Conservation (phyloP, 441 rosid species). For the Geranium incanum region DNA sequence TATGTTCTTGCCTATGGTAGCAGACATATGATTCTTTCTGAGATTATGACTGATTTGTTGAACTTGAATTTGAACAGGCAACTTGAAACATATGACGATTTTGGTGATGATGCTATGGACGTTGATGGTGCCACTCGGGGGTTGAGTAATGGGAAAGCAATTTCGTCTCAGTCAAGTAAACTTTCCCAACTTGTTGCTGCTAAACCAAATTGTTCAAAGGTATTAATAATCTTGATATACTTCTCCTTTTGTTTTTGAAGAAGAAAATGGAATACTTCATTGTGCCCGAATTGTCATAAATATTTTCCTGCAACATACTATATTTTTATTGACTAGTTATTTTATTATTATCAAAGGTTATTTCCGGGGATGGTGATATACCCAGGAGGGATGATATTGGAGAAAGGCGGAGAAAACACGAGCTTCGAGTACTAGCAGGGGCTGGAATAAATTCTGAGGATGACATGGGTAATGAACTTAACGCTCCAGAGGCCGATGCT, state of each 20-base stretch:
- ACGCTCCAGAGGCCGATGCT: slow-evolving; percentile 23
- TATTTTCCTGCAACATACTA: no score
- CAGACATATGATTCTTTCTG: slow-evolving; percentile 10
- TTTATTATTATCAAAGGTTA: slow-evolving; percentile 31
- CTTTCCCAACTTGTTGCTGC: slow-evolving; percentile 43
- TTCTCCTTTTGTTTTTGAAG: no score
- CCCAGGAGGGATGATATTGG: slow-evolving; percentile 92
- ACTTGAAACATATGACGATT: slow-evolving; percentile 77
- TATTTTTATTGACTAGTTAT: no score
- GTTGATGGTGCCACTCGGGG: slow-evolving; percentile 27
- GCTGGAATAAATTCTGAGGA: slow-evolving; percentile 69
- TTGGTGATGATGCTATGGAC: slow-evolving; percentile 55
- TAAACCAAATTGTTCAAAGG: slow-evolving; percentile 54
- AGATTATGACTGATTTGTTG: slow-evolving; percentile 19
- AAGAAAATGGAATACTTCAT: no score
- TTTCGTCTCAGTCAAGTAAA: slow-evolving; percentile 29
- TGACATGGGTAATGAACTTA: slow-evolving; percentile 36
- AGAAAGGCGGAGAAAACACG: slow-evolving; percentile 77
- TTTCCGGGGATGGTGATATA: slow-evolving; percentile 81
- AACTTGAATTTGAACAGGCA: slow-evolving; percentile 35
- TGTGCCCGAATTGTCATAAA: no score
- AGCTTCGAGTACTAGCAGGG: slow-evolving; percentile 65
- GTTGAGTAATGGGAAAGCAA: slow-evolving; percentile 24
- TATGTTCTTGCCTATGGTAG: not conserved
- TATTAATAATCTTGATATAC: slow-evolving; percentile 17